Evolutionary conservation across 345 rosid species (phyloP).

Genomic region (Eucalyptus pauciflora): DNA sequence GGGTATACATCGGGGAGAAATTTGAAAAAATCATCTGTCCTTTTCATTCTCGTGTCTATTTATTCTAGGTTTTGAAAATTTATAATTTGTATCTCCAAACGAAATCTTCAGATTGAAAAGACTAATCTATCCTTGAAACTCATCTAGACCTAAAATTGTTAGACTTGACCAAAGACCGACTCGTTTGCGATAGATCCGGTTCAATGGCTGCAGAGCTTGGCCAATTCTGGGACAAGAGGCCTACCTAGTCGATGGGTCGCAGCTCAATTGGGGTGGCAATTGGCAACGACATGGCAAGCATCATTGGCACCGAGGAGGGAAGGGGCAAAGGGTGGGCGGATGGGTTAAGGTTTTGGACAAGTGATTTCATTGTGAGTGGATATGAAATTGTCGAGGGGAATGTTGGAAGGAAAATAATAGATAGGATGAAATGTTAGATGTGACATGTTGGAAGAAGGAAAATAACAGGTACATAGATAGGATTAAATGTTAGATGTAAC

Average conservation of each 20-base stretch:
- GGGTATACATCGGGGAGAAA: background rate
- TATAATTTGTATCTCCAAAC: background rate
- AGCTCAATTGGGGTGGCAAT: background rate
- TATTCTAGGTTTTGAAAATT: background rate
- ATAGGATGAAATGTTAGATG: background rate
- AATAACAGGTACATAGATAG: background rate
- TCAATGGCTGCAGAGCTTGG: background rate
- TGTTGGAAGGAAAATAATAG: background rate
- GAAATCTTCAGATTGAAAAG: background rate
- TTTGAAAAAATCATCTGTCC: background rate
- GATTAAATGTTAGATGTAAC: background rate
- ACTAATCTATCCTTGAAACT: background rate
- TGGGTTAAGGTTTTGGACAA: background rate
- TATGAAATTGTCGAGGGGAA: background rate
- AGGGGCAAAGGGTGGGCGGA: background rate
- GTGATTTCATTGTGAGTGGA: background rate
- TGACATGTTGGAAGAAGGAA: background rate
- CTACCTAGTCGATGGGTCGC: background rate
- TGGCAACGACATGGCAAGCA: background rate
- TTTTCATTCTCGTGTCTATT: background rate
- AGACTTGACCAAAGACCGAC: background rate
- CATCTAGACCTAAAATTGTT: background rate
- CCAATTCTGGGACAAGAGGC: background rate
- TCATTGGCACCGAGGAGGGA: background rate
- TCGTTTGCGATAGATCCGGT: background rate